A percentile compares a stretch with the other conserved stretches of the same genome.
These are phyloP conservation scores for Alternaria viburni DNA, from an alignment of 2,329 filamentous ascomycete genomes.

Conservation along the genomic window DNA sequence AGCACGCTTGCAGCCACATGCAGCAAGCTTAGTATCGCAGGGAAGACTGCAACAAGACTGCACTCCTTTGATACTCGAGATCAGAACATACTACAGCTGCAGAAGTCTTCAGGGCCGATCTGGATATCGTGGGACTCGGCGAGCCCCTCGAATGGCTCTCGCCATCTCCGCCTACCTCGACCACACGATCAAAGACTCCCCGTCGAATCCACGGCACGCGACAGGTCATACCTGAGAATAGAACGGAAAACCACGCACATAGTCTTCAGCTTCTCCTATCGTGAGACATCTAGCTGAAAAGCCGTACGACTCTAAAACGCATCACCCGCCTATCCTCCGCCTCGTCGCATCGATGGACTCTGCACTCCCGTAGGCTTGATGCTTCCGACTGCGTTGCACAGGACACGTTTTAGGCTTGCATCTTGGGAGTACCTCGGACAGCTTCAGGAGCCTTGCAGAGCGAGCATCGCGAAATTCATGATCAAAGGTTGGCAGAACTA, in stretches of 20 bases:
- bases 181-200: constrained; percentile 4
- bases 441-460: neutral
- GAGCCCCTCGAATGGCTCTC: neutral
- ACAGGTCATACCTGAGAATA: neutral
- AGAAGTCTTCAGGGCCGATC: neutral
- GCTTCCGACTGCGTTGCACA: constrained; percentile 7
- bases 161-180: constrained; percentile 4
- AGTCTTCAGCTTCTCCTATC: neutral
- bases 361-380: constrained; percentile 3
- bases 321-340: constrained; percentile 9
- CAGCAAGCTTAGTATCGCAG: neutral
- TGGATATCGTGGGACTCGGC: neutral
- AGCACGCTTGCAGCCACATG: constrained; percentile 1
- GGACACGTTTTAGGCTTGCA: neutral
- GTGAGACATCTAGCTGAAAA: neutral
- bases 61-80: neutral
- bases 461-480: neutral
- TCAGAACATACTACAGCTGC: neutral
- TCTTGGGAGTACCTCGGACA: constrained; percentile 21
- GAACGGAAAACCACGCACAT: neutral
- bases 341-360: neutral
- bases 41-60: neutral
- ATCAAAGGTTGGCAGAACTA: constrained; percentile 10
- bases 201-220: constrained; percentile 1
- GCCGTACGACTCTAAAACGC: constrained; percentile 2